phyloP scores from a whole-genome alignment of 1,284 basidiomycete genomes.

The Irpex lacteus region DNA sequence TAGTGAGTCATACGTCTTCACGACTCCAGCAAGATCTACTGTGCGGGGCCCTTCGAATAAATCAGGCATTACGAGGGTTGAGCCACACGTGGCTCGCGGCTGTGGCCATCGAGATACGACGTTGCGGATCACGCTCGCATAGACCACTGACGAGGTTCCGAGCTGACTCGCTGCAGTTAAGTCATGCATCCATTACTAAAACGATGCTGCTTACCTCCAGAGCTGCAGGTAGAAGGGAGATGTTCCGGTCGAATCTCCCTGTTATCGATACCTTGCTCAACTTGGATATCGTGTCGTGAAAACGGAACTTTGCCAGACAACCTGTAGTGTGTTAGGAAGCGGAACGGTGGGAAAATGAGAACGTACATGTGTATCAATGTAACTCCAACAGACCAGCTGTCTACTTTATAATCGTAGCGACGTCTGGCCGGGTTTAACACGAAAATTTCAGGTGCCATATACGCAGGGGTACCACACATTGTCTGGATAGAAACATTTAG shows the following conservation, averaged over 20 bases:
- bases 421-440: neutral
- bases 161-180: too few relatives aligned
- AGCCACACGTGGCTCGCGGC: too few relatives aligned
- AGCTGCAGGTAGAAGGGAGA: neutral
- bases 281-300: neutral
- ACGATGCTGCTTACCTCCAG: neutral
- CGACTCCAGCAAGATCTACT: too few relatives aligned
- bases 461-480: neutral
- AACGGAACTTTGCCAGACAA: neutral
- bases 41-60: too few relatives aligned
- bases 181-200: too few relatives aligned
- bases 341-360: neutral
- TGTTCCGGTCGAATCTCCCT: neutral
- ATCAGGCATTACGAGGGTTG: too few relatives aligned
- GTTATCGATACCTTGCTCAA: neutral
- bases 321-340: neutral
- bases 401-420: neutral
- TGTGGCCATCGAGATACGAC: too few relatives aligned
- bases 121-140: too few relatives aligned
- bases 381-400: neutral
- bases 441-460: neutral
- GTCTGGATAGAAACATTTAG: neutral
- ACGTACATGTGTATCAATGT: neutral
- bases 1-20: too few relatives aligned
- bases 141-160: too few relatives aligned